Percentiles rank a stretch among this genome's conserved stretches.
Evolutionary conservation across 495 filamentous ascomycete species (phyloP).

Genomic region (Amphirosellinia nigrospora): DNA sequence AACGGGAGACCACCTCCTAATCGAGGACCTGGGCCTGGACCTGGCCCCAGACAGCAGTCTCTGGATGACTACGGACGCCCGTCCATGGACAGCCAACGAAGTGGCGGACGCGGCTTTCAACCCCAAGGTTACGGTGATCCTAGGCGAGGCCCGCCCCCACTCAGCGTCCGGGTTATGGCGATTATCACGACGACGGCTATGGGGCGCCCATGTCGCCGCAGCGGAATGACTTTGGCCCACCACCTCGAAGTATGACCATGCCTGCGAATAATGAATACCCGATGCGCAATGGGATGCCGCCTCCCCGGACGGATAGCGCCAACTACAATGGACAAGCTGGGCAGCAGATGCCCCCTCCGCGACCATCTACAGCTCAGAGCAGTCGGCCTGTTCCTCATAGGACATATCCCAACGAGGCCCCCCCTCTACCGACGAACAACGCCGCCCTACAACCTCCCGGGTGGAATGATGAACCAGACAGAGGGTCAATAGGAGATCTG

Average conservation of each 20-base stretch:
- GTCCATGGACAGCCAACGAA: slow-evolving; percentile 42
- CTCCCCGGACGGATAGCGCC: slow-evolving; percentile 43
- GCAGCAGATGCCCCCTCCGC: slow-evolving; percentile 50
- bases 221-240: slow-evolving; percentile 47
- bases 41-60: slow-evolving; percentile 39
- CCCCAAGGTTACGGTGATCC: slow-evolving; percentile 50
- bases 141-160: slow-evolving; percentile 46
- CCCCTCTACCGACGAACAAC: slow-evolving; percentile 42
- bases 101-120: slow-evolving; percentile 44
- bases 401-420: slow-evolving; percentile 50
- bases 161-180: slow-evolving; percentile 44
- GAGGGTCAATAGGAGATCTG: slow-evolving; percentile 55
- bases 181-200: slow-evolving; percentile 42
- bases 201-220: slow-evolving; percentile 37
- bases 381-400: slow-evolving; percentile 53
- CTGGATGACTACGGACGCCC: slow-evolving; percentile 43
- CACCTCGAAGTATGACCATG: slow-evolving; percentile 61
- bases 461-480: slow-evolving; percentile 41
- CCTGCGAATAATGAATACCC: slow-evolving; percentile 49
- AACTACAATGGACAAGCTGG: slow-evolving; percentile 53
- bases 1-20: slow-evolving; percentile 47
- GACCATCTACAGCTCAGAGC: slow-evolving; percentile 58
- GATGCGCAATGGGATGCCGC: slow-evolving; percentile 43
- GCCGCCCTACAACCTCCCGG: slow-evolving; percentile 33
- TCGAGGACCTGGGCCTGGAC: slow-evolving; percentile 45